These are phyloP conservation scores for Trichosanthes cucumerina DNA, from an alignment of 306 rosid species.

Conservation along the genomic window DNA sequence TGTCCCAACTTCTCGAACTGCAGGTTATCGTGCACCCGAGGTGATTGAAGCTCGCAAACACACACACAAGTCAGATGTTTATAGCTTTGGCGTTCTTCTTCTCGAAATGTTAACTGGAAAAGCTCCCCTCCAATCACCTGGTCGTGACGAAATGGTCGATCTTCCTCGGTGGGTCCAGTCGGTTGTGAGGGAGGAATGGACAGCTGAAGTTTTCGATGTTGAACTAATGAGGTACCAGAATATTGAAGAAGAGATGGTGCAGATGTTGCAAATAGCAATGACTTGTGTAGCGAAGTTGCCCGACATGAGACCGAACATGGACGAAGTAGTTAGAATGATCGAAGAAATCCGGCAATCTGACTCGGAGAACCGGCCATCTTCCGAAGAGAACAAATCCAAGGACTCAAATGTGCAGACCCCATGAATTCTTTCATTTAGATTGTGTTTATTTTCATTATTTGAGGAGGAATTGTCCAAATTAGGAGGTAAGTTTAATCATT, in stretches of 20 bases:
- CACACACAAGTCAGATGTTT: constrained; percentile 86
- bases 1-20: constrained; percentile 67
- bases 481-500: constrained; percentile 5
- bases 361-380: constrained; percentile 95
- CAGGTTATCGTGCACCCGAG: constrained; percentile 91
- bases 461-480: neutral
- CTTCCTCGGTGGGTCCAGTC: constrained; percentile 99
- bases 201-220: constrained; percentile 88
- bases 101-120: constrained; percentile 90
- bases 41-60: constrained; percentile 82
- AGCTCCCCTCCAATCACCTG: constrained; percentile 83
- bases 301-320: constrained; percentile 81
- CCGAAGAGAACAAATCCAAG: constrained; percentile 90
- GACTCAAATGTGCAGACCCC: constrained; percentile 82
- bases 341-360: constrained; percentile 93
- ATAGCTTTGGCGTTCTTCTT: constrained; percentile 86
- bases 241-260: constrained; percentile 96
- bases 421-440: constrained; percentile 24
- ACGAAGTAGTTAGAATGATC: constrained; percentile 77
- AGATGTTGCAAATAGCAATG: constrained; percentile 95
- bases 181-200: constrained; percentile 97
- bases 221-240: constrained; percentile 89
- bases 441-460: constrained; percentile 7
- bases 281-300: constrained; percentile 83
- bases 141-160: constrained; percentile 87